phyloP scores from a whole-genome alignment of 768 basidiomycete genomes.

The Amanita subjunquillea region DNA sequence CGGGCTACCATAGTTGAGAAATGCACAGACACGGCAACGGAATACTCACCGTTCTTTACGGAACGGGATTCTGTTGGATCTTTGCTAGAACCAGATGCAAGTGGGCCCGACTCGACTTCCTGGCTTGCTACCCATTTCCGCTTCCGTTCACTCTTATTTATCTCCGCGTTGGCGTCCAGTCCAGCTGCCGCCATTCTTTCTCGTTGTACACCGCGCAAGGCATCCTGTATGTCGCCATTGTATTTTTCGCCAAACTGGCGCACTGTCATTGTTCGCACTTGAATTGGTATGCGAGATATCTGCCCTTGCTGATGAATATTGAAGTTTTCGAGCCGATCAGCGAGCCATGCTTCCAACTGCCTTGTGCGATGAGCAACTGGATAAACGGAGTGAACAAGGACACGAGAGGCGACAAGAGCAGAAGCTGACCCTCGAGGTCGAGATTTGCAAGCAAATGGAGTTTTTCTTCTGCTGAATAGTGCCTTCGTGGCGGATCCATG shows the following conservation, averaged over 20 bases:
- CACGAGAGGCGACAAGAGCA: neutral
- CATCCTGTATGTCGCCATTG: slow-evolving; percentile 64
- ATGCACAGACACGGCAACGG: too few relatives aligned
- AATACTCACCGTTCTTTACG: slow-evolving; percentile 46
- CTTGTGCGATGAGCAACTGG: slow-evolving; percentile 65
- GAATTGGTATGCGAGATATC: slow-evolving; percentile 64
- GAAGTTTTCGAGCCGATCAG: slow-evolving; percentile 65
- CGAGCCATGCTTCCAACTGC: slow-evolving; percentile 69
- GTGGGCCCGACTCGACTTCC: slow-evolving; percentile 33
- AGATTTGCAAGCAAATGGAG: slow-evolving; percentile 66
- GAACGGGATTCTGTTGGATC: slow-evolving; percentile 32
- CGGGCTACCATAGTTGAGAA: slow-evolving; percentile 13
- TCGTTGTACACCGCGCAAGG: slow-evolving; percentile 57
- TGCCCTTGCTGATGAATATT: slow-evolving; percentile 66
- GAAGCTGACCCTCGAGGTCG: slow-evolving; percentile 60
- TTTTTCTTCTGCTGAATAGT: slow-evolving; percentile 58
- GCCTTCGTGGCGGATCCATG: slow-evolving; percentile 24
- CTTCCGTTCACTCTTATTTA: slow-evolving; percentile 62
- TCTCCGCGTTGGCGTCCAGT: slow-evolving; percentile 41
- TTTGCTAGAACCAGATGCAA: slow-evolving; percentile 17
- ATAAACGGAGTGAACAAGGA: neutral
- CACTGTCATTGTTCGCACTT: slow-evolving; percentile 63
- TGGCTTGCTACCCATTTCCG: slow-evolving; percentile 69
- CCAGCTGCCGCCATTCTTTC: slow-evolving; percentile 45
- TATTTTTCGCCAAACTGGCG: slow-evolving; percentile 74